Evolutionary conservation across 371 early-diverging fungal genomes (phyloP).

Genomic region (Gilbertella persicaria): DNA sequence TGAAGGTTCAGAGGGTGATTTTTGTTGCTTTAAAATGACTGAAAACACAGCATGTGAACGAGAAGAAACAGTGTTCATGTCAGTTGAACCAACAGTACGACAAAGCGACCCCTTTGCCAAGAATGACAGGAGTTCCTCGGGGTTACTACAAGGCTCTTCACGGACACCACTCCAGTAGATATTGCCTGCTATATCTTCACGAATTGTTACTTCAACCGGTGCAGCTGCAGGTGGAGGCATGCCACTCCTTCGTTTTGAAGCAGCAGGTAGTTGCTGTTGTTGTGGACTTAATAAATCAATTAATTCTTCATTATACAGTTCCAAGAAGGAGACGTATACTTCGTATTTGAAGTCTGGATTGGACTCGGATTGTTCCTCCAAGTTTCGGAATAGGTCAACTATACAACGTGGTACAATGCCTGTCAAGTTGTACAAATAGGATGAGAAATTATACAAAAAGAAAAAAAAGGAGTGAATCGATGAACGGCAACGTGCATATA

Average conservation of each 20-base stretch:
- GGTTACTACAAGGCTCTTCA: conserved; percentile 75
- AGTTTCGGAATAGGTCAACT: conserved; percentile 54
- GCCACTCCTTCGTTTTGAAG: conserved; percentile 26
- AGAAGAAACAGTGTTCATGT: conserved; percentile 97
- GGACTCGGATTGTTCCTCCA: conserved; percentile 40
- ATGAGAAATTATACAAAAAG: conserved; percentile 21
- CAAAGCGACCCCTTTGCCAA: conserved; percentile 79
- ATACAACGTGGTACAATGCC: conserved; percentile 92
- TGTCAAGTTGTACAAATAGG: conserved; percentile 22
- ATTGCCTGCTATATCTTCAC: conserved; percentile 93
- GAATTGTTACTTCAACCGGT: conserved; percentile 56
- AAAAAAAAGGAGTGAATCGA: conserved; percentile 2
- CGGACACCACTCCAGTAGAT: conserved; percentile 90
- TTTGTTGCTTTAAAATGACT: conserved; percentile 72
- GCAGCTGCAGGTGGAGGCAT: conserved; percentile 10
- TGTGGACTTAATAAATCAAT: conserved; percentile 77
- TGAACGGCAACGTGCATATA: too few relatives aligned
- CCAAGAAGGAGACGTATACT: conserved; percentile 80
- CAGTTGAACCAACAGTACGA: conserved; percentile 96
- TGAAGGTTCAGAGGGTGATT: conserved; percentile 26
- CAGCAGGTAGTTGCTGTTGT: conserved; percentile 7
- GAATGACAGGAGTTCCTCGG: conserved; percentile 75
- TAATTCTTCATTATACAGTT: conserved; percentile 98
- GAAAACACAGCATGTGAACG: conserved; percentile 99
- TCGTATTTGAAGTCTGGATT: conserved; percentile 56